Conservation (phyloP, 192 early-diverging fungal species). For the Backusella circina region DNA sequence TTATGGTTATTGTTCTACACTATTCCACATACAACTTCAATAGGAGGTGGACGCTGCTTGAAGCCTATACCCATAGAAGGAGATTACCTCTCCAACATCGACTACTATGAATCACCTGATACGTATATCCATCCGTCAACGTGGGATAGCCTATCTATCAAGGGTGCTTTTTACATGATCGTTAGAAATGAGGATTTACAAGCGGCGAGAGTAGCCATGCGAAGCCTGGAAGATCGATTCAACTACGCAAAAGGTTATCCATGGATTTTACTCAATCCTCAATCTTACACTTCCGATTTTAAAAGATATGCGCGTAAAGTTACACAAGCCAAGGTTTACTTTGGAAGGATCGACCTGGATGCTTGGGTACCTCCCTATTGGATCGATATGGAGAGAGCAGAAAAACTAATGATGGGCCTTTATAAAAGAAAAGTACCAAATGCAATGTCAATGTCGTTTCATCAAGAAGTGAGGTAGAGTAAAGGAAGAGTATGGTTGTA, state of each 20-base stretch:
- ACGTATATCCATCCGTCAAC: background rate
- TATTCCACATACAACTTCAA: background rate
- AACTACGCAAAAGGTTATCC: constrained; percentile 74
- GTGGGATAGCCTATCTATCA: constrained; percentile 20
- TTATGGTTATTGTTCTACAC: background rate
- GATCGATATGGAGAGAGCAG: constrained; percentile 54
- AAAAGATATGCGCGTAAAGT: constrained; percentile 44
- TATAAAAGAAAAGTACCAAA: constrained; percentile 31
- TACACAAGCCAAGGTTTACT: constrained; percentile 54
- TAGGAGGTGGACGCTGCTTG: background rate
- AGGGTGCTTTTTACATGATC: constrained; percentile 71
- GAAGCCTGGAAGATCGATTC: constrained; percentile 75
- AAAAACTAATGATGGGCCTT: constrained; percentile 37
- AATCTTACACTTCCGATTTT: constrained; percentile 67
- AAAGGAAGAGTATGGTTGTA: background rate
- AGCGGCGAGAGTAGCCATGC: constrained; percentile 54
- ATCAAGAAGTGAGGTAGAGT: constrained; percentile 61
- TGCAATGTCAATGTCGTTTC: constrained; percentile 50
- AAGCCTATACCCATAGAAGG: background rate
- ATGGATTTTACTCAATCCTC: constrained; percentile 84
- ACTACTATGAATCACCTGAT: background rate
- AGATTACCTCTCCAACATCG: background rate
- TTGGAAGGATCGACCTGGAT: constrained; percentile 49
- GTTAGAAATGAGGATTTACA: constrained; percentile 68
- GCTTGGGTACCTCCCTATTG: constrained; percentile 63